phyloP scores from a whole-genome alignment of 1,139 yeast genomes.

The Saccharomyces hybrid region DNA sequence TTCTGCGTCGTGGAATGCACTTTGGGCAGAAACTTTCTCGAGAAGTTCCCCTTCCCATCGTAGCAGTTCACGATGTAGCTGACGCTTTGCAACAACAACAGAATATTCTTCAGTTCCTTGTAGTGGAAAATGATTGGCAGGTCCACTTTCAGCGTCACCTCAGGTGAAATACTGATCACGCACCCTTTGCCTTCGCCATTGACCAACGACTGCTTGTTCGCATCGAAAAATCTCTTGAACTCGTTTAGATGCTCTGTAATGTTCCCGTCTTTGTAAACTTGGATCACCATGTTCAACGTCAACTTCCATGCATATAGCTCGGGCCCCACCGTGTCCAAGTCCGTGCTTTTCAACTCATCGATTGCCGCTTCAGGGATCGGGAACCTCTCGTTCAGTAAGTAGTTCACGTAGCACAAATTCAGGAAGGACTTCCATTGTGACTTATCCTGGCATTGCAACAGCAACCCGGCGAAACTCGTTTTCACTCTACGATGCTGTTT shows the following conservation, averaged over 20 bases:
- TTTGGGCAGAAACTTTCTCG: conserved; percentile 27
- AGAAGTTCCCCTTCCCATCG: conserved; percentile 27
- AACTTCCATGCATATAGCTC: conserved; percentile 23
- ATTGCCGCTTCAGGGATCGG: conserved; percentile 9
- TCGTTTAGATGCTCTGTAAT: conserved; percentile 22
- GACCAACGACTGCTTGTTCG: conserved; percentile 14
- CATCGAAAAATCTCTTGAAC: conserved; percentile 23
- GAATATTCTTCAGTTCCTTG: conserved; percentile 23
- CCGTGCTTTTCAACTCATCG: conserved; percentile 6
- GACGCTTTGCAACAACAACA: conserved; percentile 29
- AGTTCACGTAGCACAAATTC: conserved; percentile 5
- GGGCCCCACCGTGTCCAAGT: conserved; percentile 8
- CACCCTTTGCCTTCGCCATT: conserved; percentile 3
- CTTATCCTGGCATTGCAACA: neutral
- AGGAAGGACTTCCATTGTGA: conserved; percentile 7
- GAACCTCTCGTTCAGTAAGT: conserved; percentile 14
- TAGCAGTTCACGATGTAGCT: conserved; percentile 30
- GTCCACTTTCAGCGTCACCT: conserved; percentile 10
- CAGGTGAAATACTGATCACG: neutral
- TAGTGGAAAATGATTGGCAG: conserved; percentile 20
- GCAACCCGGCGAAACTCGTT: conserved; percentile 8
- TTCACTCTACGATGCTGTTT: conserved; percentile 10
- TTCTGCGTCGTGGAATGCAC: conserved; percentile 16
- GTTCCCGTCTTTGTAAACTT: conserved; percentile 24
- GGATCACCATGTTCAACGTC: conserved; percentile 17